Base-by-base conservation (phyloP, 2,329 filamentous ascomycete genomes). In the Tolypocladium guangdongense region DNA sequence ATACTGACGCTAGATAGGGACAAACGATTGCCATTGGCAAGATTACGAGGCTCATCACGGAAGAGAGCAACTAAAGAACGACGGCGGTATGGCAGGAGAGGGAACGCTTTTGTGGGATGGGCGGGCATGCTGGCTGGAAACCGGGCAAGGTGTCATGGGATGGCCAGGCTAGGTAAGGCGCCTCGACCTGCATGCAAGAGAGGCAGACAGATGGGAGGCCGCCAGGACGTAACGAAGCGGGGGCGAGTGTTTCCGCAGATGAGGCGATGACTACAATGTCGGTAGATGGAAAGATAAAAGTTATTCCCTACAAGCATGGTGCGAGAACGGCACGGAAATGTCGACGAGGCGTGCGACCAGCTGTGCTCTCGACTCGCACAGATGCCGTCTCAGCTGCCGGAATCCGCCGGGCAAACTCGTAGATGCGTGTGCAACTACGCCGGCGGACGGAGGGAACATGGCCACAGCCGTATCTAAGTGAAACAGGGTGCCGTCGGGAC, bases 21-120 rank as follows among this genome's bases (percentile, higher is more conserved):
- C 92, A 97, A 87, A 99, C 93, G 0, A 96, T 99, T 75, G 93
- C 93, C 54, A 99, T 99, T 74, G 93, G 93, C 66, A 99, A 99
- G 82, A 95, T 99, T 70, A 96, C 90, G 56, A 96, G 91, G 80
- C 81, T 99, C 58, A 77, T 83, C 63, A 73, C 66, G 8, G 69
- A 74, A 3, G 54, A 56, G 18, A 22, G 22, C 38, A 51, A 46
- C 32, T 56, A 49, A 49, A 47, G 27, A 32, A 18, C 27, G 30
- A 18, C 18, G 33, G 10, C 4, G 10, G 43, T 7, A 20, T 7
- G 1, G 43, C 43, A 46, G 16, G 43, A 30, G 43, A n/a, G 27
- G 43, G 18, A 46, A 46, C 11, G 4, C 38, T 41, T 6, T 30
- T n/a, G 43, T 8, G 43, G 10, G 27, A 12, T 4, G 11, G 43